Evolutionary conservation across 768 basidiomycete species (phyloP).

Genomic region (Daedalea quercina): DNA sequence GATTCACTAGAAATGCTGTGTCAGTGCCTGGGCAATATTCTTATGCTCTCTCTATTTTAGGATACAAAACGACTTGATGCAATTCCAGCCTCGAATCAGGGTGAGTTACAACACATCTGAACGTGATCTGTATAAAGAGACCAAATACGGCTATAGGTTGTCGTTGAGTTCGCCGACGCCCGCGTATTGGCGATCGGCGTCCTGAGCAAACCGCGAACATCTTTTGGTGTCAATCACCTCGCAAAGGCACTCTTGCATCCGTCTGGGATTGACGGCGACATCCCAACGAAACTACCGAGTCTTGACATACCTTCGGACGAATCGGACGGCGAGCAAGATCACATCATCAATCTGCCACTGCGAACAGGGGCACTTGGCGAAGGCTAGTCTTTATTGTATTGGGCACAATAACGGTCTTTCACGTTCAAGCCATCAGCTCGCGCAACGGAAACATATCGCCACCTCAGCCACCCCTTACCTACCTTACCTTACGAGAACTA

Average conservation of each 20-base stretch:
- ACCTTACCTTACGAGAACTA: conserved; percentile 50
- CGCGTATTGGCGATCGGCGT: conserved; percentile 70
- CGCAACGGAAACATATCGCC: conserved; percentile 27
- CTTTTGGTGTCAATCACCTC: conserved; percentile 55
- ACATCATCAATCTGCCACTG: not conserved
- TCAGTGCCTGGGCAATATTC: no score
- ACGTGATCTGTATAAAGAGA: no score
- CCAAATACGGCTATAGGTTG: conserved; percentile 35
- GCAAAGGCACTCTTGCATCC: conserved; percentile 67
- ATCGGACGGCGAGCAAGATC: not conserved
- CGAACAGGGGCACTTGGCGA: not conserved
- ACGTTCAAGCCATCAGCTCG: conserved; percentile 4
- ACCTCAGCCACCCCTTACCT: conserved; percentile 52
- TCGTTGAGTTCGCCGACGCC: conserved; percentile 65
- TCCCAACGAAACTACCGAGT: not conserved
- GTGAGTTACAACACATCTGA: conserved; percentile 37
- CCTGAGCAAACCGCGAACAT: conserved; percentile 47
- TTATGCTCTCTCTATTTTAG: conserved; percentile 30
- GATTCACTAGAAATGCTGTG: no score
- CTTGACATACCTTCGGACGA: not conserved
- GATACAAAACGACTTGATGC: conserved; percentile 59
- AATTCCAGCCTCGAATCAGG: conserved; percentile 59
- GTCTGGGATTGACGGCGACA: conserved; percentile 44
- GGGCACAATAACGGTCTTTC: not conserved
- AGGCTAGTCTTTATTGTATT: not conserved